Evolutionary conservation across 2,329 filamentous ascomycete genomes (phyloP).

Genomic region (Curvularia spicifera): DNA sequence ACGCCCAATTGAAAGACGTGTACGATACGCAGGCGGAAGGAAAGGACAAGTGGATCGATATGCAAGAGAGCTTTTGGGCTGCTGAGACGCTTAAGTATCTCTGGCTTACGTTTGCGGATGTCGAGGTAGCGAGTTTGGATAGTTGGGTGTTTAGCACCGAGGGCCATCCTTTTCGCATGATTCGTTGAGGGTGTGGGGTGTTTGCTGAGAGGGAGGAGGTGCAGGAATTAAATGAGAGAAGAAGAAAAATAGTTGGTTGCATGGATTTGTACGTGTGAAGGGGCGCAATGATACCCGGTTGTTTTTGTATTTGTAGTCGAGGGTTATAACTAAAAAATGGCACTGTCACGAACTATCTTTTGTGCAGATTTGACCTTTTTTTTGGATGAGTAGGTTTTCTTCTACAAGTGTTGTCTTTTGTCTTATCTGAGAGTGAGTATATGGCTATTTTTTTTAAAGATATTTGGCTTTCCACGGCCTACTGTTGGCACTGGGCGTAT

Average conservation of each 20-base stretch:
- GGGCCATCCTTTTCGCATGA: slow-evolving; percentile 51
- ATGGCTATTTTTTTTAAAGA: no score
- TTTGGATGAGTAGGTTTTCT: no score
- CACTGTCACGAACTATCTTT: no score
- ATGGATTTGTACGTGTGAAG: background rate
- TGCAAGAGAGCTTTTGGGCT: slow-evolving; percentile 50
- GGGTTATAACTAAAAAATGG: background rate
- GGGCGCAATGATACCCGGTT: slow-evolving; percentile 5
- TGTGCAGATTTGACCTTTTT: no score
- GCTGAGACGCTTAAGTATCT: slow-evolving; percentile 53
- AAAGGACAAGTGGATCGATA: slow-evolving; percentile 42
- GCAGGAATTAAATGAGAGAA: no score
- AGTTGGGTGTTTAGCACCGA: slow-evolving; percentile 55
- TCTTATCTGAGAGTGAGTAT: no score
- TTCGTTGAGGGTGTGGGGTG: slow-evolving; percentile 28
- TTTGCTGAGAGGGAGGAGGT: background rate
- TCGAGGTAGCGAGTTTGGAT: slow-evolving; percentile 48
- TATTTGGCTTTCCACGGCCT: no score
- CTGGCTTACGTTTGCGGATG: slow-evolving; percentile 49
- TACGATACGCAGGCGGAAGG: slow-evolving; percentile 29
- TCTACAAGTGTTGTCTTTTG: no score
- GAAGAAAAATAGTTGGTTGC: background rate
- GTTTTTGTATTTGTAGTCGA: background rate
- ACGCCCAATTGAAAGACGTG: slow-evolving; percentile 49
- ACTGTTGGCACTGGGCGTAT: no score